These are phyloP conservation scores for Leptomonas seymouri DNA, from an alignment of 208 protist genomes.

Conservation along the genomic window DNA sequence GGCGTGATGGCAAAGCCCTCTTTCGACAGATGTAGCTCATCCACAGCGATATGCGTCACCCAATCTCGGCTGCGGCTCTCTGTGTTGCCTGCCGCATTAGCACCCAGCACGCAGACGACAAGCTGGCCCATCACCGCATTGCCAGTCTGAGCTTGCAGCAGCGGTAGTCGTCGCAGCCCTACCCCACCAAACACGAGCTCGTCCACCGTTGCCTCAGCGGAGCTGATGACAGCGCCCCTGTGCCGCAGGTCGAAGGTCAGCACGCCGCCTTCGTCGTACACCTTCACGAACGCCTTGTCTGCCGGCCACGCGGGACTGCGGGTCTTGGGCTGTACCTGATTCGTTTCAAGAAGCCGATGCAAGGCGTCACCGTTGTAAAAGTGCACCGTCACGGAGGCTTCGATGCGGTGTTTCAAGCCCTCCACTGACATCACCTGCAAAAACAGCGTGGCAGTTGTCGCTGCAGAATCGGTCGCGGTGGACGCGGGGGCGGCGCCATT, in stretches of 20 bases:
- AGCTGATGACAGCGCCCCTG: conserved; percentile 65
- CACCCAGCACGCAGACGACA: conserved; percentile 58
- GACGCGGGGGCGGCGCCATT: background rate
- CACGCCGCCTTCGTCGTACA: conserved; percentile 53
- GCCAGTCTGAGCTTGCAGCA: conserved; percentile 48
- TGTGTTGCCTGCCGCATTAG: conserved; percentile 28
- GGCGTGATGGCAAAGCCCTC: conserved; percentile 56
- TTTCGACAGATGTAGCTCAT: conserved; percentile 44
- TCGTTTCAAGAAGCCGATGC: conserved; percentile 60
- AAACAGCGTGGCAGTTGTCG: conserved; percentile 36
- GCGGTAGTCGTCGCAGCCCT: conserved; percentile 58
- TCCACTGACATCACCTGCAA: conserved; percentile 74
- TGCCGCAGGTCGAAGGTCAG: conserved; percentile 80
- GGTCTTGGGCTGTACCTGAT: conserved; percentile 62
- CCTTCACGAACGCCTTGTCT: conserved; percentile 48
- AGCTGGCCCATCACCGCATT: conserved; percentile 67
- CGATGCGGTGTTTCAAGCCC: conserved; percentile 81
- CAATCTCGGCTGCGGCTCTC: conserved; percentile 42
- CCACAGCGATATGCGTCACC: conserved; percentile 60
- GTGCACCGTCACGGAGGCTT: conserved; percentile 60
- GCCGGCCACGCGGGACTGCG: conserved; percentile 74
- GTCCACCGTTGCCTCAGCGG: conserved; percentile 67
- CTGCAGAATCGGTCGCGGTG: background rate
- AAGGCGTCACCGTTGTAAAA: conserved; percentile 42
- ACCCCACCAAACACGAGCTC: conserved; percentile 79